Evolutionary conservation across 495 filamentous ascomycete species (phyloP), one percentile per base, ranked within the genome.

Genomic region (Penicillium turbatum): DNA sequence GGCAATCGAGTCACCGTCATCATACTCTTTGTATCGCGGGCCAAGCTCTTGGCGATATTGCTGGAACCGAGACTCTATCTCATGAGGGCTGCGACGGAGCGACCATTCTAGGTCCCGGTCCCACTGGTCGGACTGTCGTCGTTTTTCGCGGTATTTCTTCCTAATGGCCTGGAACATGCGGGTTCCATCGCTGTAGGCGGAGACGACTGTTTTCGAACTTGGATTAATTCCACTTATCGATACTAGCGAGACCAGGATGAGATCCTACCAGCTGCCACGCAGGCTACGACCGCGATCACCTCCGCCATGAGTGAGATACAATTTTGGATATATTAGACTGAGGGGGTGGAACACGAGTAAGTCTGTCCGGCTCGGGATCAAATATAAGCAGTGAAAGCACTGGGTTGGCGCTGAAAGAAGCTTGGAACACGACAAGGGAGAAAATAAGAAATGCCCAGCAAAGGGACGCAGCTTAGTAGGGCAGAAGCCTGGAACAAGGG

Each of bases 171-270:
- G 47, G 31, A 72, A 60, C 19, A 78, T 57, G 3, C 71, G 56
- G 15, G 63, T 52, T 16, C 70, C 74, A 47, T 75, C 72, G 27
- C 71, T 66, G 57, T 77, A 79, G 34, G 74, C 69, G 37, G 70
- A 73, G 26, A 76, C 68, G 31, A 77, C 65, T 53, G 17, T 13
- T 37, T 26, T 10, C 21, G 9, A 31, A 15, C 13, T 32, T 9
- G 17, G 16, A 8, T 42, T 53, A 21, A 30, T 5, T 30, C 15
- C 11, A n/a, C n/a, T 21, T 11, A 47, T 44, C 30, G 29, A 27
- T 32, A 9, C 3, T 9, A 39, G 17, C 6, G 40, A 19, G 51
- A 27, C n/a, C n/a, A n/a, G 7, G 35, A 13, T 29, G 16, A 5
- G 16, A 7, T 16, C 41, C 46, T 60, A 67, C 64, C 48, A 19